Conservation (phyloP, 495 filamentous ascomycete genomes). For the Aspergillus heteromorphus region DNA sequence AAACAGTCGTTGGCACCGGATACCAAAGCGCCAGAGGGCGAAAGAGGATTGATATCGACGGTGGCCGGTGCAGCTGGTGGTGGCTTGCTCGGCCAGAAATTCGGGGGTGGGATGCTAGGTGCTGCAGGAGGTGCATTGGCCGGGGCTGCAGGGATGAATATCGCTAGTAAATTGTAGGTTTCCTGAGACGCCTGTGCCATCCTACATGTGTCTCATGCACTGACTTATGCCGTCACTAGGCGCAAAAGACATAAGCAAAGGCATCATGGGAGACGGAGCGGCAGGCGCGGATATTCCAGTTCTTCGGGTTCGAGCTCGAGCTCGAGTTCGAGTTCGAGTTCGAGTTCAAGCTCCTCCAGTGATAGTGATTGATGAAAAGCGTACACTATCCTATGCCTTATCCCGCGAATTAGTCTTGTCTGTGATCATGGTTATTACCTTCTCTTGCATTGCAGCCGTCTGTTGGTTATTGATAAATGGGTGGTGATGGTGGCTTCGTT, state of each 20-base stretch:
- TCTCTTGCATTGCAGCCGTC: too few species aligned
- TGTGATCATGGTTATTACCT: neutral
- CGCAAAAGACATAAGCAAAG: slow-evolving; percentile 29
- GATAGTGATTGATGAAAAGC: slow-evolving; percentile 11
- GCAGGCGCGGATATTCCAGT: slow-evolving; percentile 25
- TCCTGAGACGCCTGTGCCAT: neutral
- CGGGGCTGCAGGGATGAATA: slow-evolving; percentile 41
- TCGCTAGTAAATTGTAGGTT: slow-evolving; percentile 34
- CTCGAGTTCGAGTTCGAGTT: slow-evolving; percentile 25
- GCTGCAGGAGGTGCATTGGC: slow-evolving; percentile 39
- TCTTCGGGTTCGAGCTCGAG: slow-evolving; percentile 28
- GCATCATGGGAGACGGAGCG: slow-evolving; percentile 22
- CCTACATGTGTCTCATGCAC: neutral
- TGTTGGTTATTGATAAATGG: too few species aligned
- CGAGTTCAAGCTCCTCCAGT: slow-evolving; percentile 19
- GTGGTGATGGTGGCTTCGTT: neutral
- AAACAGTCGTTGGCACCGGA: slow-evolving; percentile 7
- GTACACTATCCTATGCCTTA: neutral
- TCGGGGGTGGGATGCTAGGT: slow-evolving; percentile 36
- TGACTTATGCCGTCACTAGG: slow-evolving; percentile 13
- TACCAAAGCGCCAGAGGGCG: slow-evolving; percentile 24
- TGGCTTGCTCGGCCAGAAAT: slow-evolving; percentile 37
- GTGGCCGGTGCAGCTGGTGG: slow-evolving; percentile 40
- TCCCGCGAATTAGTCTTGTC: neutral
- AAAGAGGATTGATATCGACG: slow-evolving; percentile 41